These are phyloP conservation scores for Leucocoprinus leucothites DNA, from an alignment of 768 basidiomycete genomes.

Conservation along the genomic window DNA sequence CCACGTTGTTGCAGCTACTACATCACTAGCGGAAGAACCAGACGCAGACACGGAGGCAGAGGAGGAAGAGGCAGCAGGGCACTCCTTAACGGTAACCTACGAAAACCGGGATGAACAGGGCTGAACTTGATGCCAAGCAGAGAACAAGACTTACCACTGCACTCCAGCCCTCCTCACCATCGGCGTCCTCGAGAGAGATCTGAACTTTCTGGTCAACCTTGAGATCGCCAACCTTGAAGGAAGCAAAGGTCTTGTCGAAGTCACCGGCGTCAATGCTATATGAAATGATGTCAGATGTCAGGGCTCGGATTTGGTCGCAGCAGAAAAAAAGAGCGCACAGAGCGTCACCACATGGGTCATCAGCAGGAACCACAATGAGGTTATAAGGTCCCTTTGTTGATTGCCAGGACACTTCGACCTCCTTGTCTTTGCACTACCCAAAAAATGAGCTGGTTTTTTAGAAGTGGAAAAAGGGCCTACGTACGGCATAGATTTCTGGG, in stretches of 20 bases:
- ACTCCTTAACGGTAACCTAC: constrained; percentile 37
- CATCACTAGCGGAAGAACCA: constrained; percentile 12
- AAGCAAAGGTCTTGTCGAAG: constrained; percentile 37
- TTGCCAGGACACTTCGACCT: constrained; percentile 50
- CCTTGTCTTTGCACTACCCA: constrained; percentile 45
- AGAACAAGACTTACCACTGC: constrained; percentile 39
- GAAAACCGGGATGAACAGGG: constrained; percentile 8
- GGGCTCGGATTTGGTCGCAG: background rate
- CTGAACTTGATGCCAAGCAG: constrained; percentile 10
- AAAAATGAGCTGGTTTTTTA: background rate
- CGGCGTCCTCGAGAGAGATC: constrained; percentile 51
- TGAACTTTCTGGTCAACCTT: constrained; percentile 45
- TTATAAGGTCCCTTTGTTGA: constrained; percentile 48
- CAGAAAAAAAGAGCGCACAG: constrained; percentile 40
- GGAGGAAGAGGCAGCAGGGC: constrained; percentile 33
- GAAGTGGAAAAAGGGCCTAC: constrained; percentile 2
- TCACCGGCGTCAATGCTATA: constrained; percentile 62
- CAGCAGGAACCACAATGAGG: constrained; percentile 48
- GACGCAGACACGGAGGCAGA: constrained; percentile 19
- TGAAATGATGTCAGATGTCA: background rate
- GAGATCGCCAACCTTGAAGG: constrained; percentile 42
- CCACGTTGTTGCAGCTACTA: constrained; percentile 8
- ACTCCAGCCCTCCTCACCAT: constrained; percentile 66
- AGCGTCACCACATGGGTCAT: constrained; percentile 55
- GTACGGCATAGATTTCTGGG: constrained; percentile 53